A percentile compares a stretch with the other conserved stretches of the same genome.
These are phyloP conservation scores for Botryotinia convoluta DNA, from an alignment of 2,329 filamentous ascomycete species.

Conservation along the genomic window DNA sequence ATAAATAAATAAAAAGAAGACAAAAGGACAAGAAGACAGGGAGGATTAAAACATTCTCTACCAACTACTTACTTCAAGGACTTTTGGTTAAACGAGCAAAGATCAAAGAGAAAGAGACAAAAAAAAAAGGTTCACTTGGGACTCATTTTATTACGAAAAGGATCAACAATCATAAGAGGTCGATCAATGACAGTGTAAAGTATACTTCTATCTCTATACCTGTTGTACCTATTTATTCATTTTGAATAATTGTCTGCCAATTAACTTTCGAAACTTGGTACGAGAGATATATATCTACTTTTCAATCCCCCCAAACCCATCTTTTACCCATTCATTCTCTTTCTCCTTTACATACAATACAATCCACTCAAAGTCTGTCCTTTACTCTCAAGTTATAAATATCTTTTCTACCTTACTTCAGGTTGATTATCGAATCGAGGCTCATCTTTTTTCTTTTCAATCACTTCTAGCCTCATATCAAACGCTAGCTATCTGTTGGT, in stretches of 20 bases:
- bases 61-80: neutral
- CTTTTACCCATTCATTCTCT: neutral
- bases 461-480: neutral
- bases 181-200: neutral
- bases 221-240: neutral
- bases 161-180: neutral
- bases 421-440: neutral
- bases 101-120: neutral
- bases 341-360: neutral
- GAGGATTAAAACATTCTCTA: neutral
- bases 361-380: neutral
- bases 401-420: neutral
- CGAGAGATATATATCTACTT: constrained; percentile 6
- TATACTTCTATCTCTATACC: neutral
- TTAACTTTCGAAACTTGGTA: neutral
- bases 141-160: constrained; percentile 1
- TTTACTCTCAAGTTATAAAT: neutral
- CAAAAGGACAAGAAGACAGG: neutral
- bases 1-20: neutral
- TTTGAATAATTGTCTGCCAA: neutral
- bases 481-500: constrained; percentile 8
- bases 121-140: neutral
- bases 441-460: constrained; percentile 1
- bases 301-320: neutral
- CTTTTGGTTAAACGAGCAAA: neutral